These are phyloP conservation scores for Phyllosticta citribraziliensis DNA, from an alignment of 2,329 filamentous ascomycete species.

Conservation along the genomic window DNA sequence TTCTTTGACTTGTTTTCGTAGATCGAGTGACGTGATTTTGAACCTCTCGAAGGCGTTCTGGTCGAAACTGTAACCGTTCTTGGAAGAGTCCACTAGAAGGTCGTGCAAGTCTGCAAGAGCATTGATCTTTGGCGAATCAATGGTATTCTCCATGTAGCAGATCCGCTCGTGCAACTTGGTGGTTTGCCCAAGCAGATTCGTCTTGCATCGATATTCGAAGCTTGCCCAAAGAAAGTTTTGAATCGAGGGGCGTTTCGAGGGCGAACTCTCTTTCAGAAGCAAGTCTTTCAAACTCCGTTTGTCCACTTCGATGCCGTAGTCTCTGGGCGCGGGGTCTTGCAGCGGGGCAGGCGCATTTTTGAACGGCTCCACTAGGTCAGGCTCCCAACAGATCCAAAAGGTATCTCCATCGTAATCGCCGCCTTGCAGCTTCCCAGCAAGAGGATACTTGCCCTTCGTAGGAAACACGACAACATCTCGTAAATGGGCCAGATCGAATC, in stretches of 20 bases:
- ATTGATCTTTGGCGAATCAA: slow-evolving; percentile 18
- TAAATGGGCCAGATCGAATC: slow-evolving; percentile 53
- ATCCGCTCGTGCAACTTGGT: slow-evolving; percentile 56
- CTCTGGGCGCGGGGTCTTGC: slow-evolving; percentile 35
- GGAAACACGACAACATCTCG: slow-evolving; percentile 77
- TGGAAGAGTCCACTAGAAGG: slow-evolving; percentile 35
- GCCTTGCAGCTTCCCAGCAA: slow-evolving; percentile 63
- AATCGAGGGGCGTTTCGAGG: slow-evolving; percentile 19
- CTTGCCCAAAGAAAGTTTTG: slow-evolving; percentile 42
- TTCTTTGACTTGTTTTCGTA: slow-evolving; percentile 39
- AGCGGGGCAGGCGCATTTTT: slow-evolving; percentile 45
- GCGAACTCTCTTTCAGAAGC: slow-evolving; percentile 11
- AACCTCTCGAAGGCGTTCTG: slow-evolving; percentile 38
- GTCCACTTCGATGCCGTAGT: slow-evolving; percentile 44
- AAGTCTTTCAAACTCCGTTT: slow-evolving; percentile 40
- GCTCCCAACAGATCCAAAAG: slow-evolving; percentile 71
- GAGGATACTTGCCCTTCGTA: slow-evolving; percentile 47
- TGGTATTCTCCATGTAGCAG: slow-evolving; percentile 41
- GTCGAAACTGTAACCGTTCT: slow-evolving; percentile 41
- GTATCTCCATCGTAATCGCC: slow-evolving; percentile 75
- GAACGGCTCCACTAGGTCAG: slow-evolving; percentile 56
- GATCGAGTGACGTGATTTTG: slow-evolving; percentile 43
- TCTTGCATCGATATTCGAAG: slow-evolving; percentile 49
- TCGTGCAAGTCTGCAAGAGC: slow-evolving; percentile 33
- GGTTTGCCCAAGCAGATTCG: slow-evolving; percentile 50